Percentiles rank a stretch among this genome's conserved stretches.
Conservation (phyloP, 768 basidiomycete species). For the Podaxis sp. region DNA sequence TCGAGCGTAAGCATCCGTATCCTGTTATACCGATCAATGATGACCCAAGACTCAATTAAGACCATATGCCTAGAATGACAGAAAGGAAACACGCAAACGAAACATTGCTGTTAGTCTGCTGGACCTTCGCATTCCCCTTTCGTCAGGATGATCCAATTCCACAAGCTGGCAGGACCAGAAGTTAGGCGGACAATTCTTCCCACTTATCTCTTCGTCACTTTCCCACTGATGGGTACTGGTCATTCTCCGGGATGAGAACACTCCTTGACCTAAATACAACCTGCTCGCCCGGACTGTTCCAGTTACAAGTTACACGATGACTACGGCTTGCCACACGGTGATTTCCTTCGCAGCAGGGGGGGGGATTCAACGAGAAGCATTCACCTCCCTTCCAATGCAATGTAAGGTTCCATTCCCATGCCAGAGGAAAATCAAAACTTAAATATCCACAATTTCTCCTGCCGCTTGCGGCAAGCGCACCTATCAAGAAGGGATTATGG, state of each 20-base stretch:
- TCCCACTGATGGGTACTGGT: not conserved
- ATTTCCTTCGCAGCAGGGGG: not conserved
- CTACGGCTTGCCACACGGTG: slow-evolving; percentile 8
- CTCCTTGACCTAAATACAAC: not conserved
- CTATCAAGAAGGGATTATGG: not conserved
- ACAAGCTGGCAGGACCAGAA: not conserved
- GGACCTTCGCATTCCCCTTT: not conserved
- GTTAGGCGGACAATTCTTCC: not conserved
- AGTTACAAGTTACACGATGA: not conserved
- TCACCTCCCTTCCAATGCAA: not conserved
- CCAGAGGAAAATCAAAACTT: not conserved
- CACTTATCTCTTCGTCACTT: slow-evolving; percentile 1
- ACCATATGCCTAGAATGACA: not conserved
- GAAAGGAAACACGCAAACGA: not conserved
- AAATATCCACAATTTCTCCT: slow-evolving; percentile 1
- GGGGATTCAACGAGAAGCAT: not conserved
- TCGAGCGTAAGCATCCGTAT: not conserved
- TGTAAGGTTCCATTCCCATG: not conserved
- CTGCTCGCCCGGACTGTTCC: not conserved
- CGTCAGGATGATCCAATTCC: too few relatives aligned
- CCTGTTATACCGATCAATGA: not conserved
- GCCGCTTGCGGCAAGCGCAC: not conserved
- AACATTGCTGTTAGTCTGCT: not conserved
- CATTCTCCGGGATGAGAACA: not conserved
- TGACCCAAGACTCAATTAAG: not conserved